phyloP scores from a whole-genome alignment of 768 basidiomycete genomes.

The Holtermannia corniformis region DNA sequence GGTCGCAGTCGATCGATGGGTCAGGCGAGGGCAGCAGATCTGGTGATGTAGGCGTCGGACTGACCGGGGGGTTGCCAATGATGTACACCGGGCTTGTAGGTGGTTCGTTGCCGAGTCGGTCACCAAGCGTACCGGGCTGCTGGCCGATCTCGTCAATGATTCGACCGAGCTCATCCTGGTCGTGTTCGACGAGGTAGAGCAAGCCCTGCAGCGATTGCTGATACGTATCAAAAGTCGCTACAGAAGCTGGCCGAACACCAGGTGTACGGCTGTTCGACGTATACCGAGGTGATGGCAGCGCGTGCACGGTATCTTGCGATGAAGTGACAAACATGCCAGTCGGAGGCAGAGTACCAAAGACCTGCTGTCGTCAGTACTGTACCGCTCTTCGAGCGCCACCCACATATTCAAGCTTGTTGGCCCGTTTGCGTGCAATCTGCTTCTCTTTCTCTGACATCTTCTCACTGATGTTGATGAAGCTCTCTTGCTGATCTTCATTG shows the following conservation, averaged over 20 bases:
- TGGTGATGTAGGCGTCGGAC: constrained; percentile 4
- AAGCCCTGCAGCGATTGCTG: constrained; percentile 12
- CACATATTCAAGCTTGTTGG: background rate
- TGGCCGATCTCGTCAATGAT: constrained; percentile 13
- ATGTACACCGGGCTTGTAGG: background rate
- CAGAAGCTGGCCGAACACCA: background rate
- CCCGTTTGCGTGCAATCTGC: background rate
- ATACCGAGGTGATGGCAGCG: background rate
- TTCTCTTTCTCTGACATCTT: background rate
- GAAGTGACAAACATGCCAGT: background rate
- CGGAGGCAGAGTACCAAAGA: background rate
- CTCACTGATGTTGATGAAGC: background rate
- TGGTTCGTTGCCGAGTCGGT: background rate
- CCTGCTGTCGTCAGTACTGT: background rate
- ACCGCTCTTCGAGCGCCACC: background rate
- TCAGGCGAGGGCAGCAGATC: background rate
- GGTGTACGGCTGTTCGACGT: too few relatives aligned
- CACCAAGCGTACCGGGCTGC: background rate
- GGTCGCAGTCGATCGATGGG: background rate
- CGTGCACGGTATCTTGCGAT: background rate
- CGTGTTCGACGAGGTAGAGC: constrained; percentile 15
- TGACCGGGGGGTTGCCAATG: background rate
- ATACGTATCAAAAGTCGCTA: constrained; percentile 10
- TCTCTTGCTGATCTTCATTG: background rate
- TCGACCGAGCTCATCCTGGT: constrained; percentile 7